Evolutionary conservation across 257 asterid genomes (phyloP), one percentile per base, ranked within the genome.

Genomic region (Gynochthodes officinalis): DNA sequence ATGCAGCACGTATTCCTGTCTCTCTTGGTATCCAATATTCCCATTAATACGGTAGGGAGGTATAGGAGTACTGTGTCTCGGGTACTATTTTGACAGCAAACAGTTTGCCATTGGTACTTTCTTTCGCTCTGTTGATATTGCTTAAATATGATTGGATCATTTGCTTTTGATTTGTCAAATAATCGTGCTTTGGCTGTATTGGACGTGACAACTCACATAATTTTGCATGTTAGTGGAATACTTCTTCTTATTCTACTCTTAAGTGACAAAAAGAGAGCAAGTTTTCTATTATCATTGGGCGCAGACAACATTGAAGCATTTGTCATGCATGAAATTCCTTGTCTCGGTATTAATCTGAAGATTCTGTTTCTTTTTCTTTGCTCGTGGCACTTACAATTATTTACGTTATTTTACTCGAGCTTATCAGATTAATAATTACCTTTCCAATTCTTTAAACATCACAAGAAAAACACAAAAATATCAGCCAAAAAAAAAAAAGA

Each of bases 211-310:
- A 69, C 65, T 13, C 40, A 12, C 40, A 69, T 13, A 35, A 35
- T n/a, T 53, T 54, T 69, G 73, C 73, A 69, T 50, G 53, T 69
- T 69, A 50, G 63, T 69, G 73, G 62, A 9, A 33, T 49, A 14
- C 35, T 67, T 27, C 42, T 7, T 13, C 5, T 48, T 49, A 16
- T 8, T 4, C 27, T 67, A 16, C 7, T 30, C 21, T 30, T 19
- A 7, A 16, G 42, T 1, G 1, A 16, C 2, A 67, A 27, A 67
- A 16, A 67, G n/a, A n/a, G n/a, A n/a, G n/a, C n/a, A n/a, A n/a
- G n/a, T n/a, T n/a, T n/a, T n/a, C n/a, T n/a, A n/a, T n/a, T n/a
- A n/a, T n/a, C n/a, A n/a, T n/a, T n/a, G n/a, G n/a, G n/a, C n/a
- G n/a, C n/a, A n/a, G n/a, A n/a, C n/a, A n/a, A n/a, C n/a, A n/a